phyloP scores from a whole-genome alignment of 352 stramenopile species.

The Thraustotheca clavata region DNA sequence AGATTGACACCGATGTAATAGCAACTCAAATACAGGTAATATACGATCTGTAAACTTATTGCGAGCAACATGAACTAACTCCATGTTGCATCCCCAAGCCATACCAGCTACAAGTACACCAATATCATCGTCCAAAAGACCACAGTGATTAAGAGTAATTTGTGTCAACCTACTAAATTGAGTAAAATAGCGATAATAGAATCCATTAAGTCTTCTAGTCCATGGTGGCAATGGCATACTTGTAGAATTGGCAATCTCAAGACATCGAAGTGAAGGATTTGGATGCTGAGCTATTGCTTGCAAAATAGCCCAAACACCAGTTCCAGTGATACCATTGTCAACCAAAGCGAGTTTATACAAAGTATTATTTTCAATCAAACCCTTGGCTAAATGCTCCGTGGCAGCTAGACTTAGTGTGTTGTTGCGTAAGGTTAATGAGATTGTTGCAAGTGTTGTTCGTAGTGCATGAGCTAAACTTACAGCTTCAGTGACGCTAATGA shows the following conservation, averaged over 20 bases:
- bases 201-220: neutral
- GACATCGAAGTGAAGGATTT: neutral
- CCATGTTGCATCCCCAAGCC: neutral
- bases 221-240: neutral
- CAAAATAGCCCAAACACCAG: neutral
- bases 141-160: conserved; percentile 14
- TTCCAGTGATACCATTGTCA: conserved; percentile 13
- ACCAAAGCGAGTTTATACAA: conserved; percentile 1
- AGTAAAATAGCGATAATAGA: conserved; percentile 2
- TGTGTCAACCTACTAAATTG: neutral
- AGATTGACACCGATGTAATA: neutral
- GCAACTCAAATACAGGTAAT: neutral
- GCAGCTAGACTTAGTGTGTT: conserved; percentile 6
- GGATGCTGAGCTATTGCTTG: neutral
- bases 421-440: neutral
- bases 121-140: neutral
- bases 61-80: neutral
- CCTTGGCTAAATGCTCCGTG: neutral
- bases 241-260: conserved; percentile 15
- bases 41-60: conserved; percentile 12
- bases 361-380: neutral
- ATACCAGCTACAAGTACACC: conserved; percentile 1
- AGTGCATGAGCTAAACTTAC: conserved; percentile 13
- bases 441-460: neutral
- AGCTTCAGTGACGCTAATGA: neutral